Evolutionary conservation across 176 grass and related monocot species (phyloP), one percentile per base, ranked within the genome.

Genomic region (Puccinellia tenuiflora): DNA sequence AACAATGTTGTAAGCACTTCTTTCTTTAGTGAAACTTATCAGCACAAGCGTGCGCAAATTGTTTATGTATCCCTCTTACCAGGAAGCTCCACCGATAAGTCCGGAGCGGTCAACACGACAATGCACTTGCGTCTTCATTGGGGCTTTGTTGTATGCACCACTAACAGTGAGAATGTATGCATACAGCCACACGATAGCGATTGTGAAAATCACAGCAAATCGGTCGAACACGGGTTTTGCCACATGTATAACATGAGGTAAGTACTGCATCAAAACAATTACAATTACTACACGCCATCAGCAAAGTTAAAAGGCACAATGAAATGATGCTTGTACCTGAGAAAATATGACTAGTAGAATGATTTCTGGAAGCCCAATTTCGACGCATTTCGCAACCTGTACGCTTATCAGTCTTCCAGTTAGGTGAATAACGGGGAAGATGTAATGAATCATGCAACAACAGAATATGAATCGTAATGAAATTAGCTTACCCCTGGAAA

Each of bases 311-410:
- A 78, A 73, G 46, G 1, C 18, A 22, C 57, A n/a, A 26, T 20
- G 1, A 54, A 42, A 25, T 60, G 21, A 14, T 29, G 25, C 42
- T 39, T 53, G 28, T 76, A 96, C 97, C 91, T 96, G 93, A 59
- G 90, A 92, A 87, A 99, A 90, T 57, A 83, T 45, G 47, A 99
- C 69, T 77, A 99, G 51, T 5, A 99, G 66, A 30, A 99, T 66
- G 13, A 99, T 48, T 74, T 93, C 86, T 21, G 97, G 97, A 59
- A 99, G 87, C 17, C 97, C 93, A 79, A 99, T 55, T 87, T 99
- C 97, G n/a, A 99, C 84, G 22, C 97, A 99, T 79, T 99, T 99
- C 0, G 93, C 91, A 64, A 96, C 97, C 97, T 99, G 82, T 21
- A 78, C 34, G 37, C 21, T 87, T n/a, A 85, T 77, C 35, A 83